phyloP scores from a whole-genome alignment of 805 yeast species.

The Kuraishia floccosa region DNA sequence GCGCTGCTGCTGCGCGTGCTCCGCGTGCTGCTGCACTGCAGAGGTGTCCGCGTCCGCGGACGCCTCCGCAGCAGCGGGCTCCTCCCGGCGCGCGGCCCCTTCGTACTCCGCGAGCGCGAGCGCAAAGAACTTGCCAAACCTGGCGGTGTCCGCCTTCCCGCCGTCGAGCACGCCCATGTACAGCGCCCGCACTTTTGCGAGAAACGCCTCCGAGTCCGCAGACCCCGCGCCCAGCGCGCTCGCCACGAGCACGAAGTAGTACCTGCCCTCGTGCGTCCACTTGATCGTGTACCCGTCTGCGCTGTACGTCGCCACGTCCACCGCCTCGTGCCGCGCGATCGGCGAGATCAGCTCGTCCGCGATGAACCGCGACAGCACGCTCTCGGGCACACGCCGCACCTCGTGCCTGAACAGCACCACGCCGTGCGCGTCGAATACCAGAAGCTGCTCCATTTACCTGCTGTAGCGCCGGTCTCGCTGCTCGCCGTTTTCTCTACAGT shows the following conservation, averaged over 20 bases:
- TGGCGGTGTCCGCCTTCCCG: conserved; percentile 14
- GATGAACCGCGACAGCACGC: conserved; percentile 34
- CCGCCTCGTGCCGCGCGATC: conserved; percentile 13
- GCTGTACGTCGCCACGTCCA: conserved; percentile 15
- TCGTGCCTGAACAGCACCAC: conserved; percentile 36
- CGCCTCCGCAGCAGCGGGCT: conserved; percentile 3
- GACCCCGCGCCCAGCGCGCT: conserved; percentile 25
- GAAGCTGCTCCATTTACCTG: conserved; percentile 37
- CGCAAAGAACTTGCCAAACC: conserved; percentile 25
- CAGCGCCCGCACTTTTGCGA: conserved; percentile 8
- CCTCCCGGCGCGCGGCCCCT: conserved; percentile 7
- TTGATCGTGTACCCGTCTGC: conserved; percentile 32
- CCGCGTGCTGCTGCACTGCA: background rate
- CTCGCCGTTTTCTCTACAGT: too few species aligned
- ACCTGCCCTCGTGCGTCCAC: conserved; percentile 27
- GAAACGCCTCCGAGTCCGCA: conserved; percentile 17
- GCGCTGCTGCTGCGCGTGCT: background rate
- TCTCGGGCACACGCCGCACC: conserved; percentile 22
- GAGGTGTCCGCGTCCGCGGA: conserved; percentile 1
- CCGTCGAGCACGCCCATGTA: conserved; percentile 10
- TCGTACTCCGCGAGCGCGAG: conserved; percentile 20
- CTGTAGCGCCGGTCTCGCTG: too few species aligned
- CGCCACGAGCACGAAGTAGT: conserved; percentile 23
- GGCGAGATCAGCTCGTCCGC: conserved; percentile 35
- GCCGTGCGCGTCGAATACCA: conserved; percentile 41